Conservation (phyloP, 73 alveolate species). For the Urostyla sp. region DNA sequence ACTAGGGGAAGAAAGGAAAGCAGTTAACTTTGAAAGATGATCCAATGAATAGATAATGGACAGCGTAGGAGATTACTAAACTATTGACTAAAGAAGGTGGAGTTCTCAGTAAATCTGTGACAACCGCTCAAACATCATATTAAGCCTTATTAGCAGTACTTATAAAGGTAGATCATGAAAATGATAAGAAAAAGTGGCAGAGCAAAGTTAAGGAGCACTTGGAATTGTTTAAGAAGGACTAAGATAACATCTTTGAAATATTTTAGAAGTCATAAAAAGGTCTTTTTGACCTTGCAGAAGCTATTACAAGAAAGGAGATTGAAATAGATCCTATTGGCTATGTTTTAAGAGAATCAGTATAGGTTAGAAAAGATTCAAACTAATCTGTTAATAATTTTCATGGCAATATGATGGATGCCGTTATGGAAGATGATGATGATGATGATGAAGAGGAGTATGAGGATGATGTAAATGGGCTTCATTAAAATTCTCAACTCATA, state of each 20-base stretch:
- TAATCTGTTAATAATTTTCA: conserved; percentile 14
- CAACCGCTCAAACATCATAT: conserved; percentile 11
- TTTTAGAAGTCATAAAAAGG: conserved; percentile 3
- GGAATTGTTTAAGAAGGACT: conserved; percentile 8
- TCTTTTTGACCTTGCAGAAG: conserved; percentile 20
- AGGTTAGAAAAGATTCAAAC: neutral
- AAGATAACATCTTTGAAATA: conserved; percentile 23
- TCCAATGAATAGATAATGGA: conserved; percentile 6
- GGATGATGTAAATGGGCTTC: conserved; percentile 23
- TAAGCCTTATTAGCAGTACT: neutral
- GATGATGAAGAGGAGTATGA: conserved; percentile 42
- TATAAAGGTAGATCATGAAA: neutral
- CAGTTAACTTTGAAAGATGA: conserved; percentile 18
- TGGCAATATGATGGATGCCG: neutral
- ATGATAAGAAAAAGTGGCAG: neutral
- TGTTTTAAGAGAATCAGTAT: conserved; percentile 2
- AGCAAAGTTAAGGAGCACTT: neutral
- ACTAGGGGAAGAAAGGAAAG: neutral
- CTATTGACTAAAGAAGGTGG: neutral
- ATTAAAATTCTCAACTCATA: neutral
- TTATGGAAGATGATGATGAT: conserved; percentile 36
- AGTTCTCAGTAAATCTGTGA: neutral
- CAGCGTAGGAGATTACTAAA: neutral
- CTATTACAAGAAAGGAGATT: conserved; percentile 43
- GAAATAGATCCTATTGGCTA: conserved; percentile 43